Evolutionary conservation across 441 rosid genomes (phyloP).

Genomic region (Aleurites moluccanus): DNA sequence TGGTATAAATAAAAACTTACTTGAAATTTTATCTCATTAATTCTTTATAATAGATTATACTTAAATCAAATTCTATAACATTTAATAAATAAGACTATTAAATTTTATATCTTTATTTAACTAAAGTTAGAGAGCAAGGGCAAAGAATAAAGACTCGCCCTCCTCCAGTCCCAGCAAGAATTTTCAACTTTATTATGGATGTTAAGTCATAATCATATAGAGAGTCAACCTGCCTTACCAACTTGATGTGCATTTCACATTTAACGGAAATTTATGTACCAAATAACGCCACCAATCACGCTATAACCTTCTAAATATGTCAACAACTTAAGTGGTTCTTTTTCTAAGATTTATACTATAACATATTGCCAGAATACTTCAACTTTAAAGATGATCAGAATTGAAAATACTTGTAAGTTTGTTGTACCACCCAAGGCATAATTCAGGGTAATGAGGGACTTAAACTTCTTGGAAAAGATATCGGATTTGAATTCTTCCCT

Average conservation of each 20-base stretch:
- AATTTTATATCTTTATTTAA: too few species aligned
- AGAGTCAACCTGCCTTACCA: constrained; percentile 21
- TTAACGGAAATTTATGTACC: constrained; percentile 23
- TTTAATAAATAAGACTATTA: too few species aligned
- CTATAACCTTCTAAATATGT: constrained; percentile 9
- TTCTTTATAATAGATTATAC: too few species aligned
- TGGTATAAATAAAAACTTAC: too few species aligned
- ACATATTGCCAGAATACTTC: not conserved
- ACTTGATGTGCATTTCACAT: constrained; percentile 4
- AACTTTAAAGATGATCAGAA: not conserved
- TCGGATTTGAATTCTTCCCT: too few species aligned
- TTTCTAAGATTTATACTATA: not conserved
- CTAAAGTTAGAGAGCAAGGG: too few species aligned
- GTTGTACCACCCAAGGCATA: too few species aligned
- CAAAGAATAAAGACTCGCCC: not conserved
- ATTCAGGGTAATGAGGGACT: too few species aligned
- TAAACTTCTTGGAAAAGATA: too few species aligned
- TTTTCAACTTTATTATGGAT: not conserved
- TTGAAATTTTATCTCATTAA: too few species aligned
- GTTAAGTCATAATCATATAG: not conserved
- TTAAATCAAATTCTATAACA: too few species aligned
- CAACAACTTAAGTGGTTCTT: not conserved
- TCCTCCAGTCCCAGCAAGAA: not conserved
- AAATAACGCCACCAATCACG: constrained; percentile 48
- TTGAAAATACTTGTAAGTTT: not conserved